Base-by-base conservation (phyloP, 768 basidiomycete genomes). In the Rhodosporidiobolus sp. region DNA sequence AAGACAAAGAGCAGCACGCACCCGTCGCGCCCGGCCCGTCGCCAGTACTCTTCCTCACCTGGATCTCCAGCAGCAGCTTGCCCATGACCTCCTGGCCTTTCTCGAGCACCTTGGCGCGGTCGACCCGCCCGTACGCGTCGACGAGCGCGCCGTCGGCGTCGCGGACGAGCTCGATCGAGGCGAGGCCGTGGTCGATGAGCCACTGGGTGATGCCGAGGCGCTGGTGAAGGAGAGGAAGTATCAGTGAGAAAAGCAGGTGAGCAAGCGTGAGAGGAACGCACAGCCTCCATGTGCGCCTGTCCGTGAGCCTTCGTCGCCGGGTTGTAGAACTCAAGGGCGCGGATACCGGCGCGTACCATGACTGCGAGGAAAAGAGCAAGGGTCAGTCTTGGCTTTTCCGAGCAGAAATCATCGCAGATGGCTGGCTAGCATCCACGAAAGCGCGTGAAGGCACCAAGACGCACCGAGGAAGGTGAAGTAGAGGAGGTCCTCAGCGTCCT, bases 151-250 rank as follows among this genome's bases (percentile, higher is more conserved):
- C 88, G 69, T 84, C 80, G 0, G 81, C 82, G 61, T 85, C 85
- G 53, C 86, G 87, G 50, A 90, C 82, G 77, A 88, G 89, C 77
- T 92, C 87, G 55, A 94, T 81, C 20, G 84, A 82, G 22, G 88
- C 90, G 70, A 94, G 38, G 26, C 88, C 89, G 49, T 86, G 86
- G 35, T 86, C 82, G 72, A 91, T 88, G 76, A 94, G 83, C 82
- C 88, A 88, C 67, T 90, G 88, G 19, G 89, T 89, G 80, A 94
- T 92, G 43, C 92, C 91, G 72, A 92, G 83, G 34, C 90, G 87
- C 81, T 92, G 90, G 58, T 6, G 34, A 46, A 43, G 45, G 90
- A 24, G 90, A 22, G 24, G 19, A 20, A 46, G n/a, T 11, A 43
- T 70, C 38, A 26, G 58, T 24, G 24, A 17, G 14, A 10, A 52